phyloP scores from a whole-genome alignment of 1,139 yeast genomes.

The Debaryomycetaceae sp. region DNA sequence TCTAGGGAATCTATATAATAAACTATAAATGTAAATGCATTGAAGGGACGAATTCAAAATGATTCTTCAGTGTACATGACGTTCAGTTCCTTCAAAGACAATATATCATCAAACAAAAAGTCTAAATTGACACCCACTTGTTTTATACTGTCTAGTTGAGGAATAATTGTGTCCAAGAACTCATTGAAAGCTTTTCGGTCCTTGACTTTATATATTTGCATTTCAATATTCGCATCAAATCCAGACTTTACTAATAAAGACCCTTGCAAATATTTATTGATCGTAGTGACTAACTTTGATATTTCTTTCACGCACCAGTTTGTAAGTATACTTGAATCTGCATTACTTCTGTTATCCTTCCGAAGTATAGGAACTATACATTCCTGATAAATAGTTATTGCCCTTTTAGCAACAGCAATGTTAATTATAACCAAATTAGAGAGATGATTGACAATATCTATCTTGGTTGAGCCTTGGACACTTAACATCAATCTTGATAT shows the following conservation, averaged over 20 bases:
- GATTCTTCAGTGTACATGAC: not conserved
- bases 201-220: conserved; percentile 25
- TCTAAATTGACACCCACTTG: conserved; percentile 72
- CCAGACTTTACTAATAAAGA: conserved; percentile 42
- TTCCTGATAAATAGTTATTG: conserved; percentile 30
- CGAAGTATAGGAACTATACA: conserved; percentile 34
- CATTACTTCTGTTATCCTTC: conserved; percentile 21
- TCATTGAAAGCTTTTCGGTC: conserved; percentile 31
- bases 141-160: conserved; percentile 63
- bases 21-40: conserved; percentile 17
- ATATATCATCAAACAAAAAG: conserved; percentile 46
- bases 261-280: conserved; percentile 68
- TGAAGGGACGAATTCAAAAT: not conserved
- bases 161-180: conserved; percentile 51
- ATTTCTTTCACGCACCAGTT: conserved; percentile 74
- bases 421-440: conserved; percentile 43
- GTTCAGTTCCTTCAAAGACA: conserved; percentile 6
- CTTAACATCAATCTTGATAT: conserved; percentile 38
- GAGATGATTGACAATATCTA: conserved; percentile 43
- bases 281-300: conserved; percentile 53
- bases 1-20: conserved; percentile 54
- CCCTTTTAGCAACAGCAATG: conserved; percentile 37
- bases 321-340: conserved; percentile 44
- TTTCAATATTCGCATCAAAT: conserved; percentile 23
- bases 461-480: conserved; percentile 45